These are phyloP conservation scores for Coemansia sp. DNA, from an alignment of 192 early-diverging fungal species.

Conservation along the genomic window DNA sequence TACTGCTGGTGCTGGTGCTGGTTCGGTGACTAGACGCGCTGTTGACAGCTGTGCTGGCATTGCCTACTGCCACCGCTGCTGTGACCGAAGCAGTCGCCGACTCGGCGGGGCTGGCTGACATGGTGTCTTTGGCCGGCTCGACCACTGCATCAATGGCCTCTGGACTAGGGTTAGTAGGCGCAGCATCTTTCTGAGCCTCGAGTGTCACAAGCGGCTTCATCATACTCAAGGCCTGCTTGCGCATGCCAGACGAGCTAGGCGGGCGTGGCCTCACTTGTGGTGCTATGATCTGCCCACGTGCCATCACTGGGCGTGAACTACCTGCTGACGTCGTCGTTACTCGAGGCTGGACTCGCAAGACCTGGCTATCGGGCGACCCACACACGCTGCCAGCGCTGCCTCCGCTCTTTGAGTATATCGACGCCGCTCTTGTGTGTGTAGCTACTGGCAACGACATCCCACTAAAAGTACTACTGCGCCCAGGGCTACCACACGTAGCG, in stretches of 20 bases:
- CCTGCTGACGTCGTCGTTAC: conserved; percentile 28
- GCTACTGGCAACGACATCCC: conserved; percentile 1
- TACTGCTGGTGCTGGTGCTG: conserved; percentile 5
- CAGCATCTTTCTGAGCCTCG: not conserved
- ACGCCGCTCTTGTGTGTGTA: conserved; percentile 15
- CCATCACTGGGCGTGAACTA: conserved; percentile 27
- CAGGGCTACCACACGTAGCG: not conserved
- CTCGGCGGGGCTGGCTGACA: not conserved
- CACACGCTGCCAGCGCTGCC: not conserved
- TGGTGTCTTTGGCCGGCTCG: not conserved
- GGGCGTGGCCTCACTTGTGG: not conserved
- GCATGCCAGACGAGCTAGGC: conserved; percentile 1
- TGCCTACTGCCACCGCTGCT: not conserved
- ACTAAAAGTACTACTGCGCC: conserved; percentile 7
- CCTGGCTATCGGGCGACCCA: conserved; percentile 12
- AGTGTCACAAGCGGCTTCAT: conserved; percentile 27
- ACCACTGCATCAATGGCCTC: not conserved
- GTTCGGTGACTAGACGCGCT: not conserved
- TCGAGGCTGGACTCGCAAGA: conserved; percentile 25
- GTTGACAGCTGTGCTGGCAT: not conserved
- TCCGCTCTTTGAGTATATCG: conserved; percentile 25
- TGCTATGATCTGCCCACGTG: conserved; percentile 34
- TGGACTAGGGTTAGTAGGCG: not conserved
- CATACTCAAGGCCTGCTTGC: conserved; percentile 28
- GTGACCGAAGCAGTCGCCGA: not conserved